These are phyloP conservation scores for Candida alai DNA, from an alignment of 805 yeast genomes.

Conservation along the genomic window DNA sequence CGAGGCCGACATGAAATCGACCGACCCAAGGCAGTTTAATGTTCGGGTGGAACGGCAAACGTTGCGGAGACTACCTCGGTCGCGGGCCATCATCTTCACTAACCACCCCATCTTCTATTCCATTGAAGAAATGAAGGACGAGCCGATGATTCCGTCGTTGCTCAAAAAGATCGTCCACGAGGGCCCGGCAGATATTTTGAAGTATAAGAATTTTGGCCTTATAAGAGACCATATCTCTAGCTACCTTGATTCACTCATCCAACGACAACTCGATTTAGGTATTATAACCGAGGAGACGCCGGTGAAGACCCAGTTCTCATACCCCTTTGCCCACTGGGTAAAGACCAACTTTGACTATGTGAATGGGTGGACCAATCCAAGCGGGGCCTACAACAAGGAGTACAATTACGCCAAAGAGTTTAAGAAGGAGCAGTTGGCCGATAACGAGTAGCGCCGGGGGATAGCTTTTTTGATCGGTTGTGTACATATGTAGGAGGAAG, in stretches of 20 bases:
- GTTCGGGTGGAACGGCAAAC: constrained; percentile 75
- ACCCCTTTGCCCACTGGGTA: constrained; percentile 63
- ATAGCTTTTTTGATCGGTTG: no score
- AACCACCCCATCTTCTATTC: constrained; percentile 78
- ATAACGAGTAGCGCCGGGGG: constrained; percentile 10
- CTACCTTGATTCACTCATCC: constrained; percentile 53
- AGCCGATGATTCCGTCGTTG: constrained; percentile 73
- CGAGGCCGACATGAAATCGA: constrained; percentile 23
- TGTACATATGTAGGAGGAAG: neutral
- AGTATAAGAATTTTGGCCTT: constrained; percentile 58
- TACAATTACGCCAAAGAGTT: constrained; percentile 5
- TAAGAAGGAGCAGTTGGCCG: constrained; percentile 5
- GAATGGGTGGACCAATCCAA: constrained; percentile 40
- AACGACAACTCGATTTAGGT: constrained; percentile 56
- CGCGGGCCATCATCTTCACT: constrained; percentile 65
- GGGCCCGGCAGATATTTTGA: constrained; percentile 62
- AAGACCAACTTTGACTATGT: constrained; percentile 36
- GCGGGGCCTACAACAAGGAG: constrained; percentile 17
- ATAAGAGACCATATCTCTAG: constrained; percentile 58
- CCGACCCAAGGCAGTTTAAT: constrained; percentile 52
- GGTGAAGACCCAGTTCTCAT: constrained; percentile 52
- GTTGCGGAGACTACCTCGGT: constrained; percentile 59
- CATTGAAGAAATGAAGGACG: constrained; percentile 76
- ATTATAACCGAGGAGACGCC: constrained; percentile 54
- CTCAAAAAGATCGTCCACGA: constrained; percentile 59